Percentiles rank a stretch among this genome's conserved stretches.
These are phyloP conservation scores for Picea abies DNA, from an alignment of 83 land plant species.

Conservation along the genomic window DNA sequence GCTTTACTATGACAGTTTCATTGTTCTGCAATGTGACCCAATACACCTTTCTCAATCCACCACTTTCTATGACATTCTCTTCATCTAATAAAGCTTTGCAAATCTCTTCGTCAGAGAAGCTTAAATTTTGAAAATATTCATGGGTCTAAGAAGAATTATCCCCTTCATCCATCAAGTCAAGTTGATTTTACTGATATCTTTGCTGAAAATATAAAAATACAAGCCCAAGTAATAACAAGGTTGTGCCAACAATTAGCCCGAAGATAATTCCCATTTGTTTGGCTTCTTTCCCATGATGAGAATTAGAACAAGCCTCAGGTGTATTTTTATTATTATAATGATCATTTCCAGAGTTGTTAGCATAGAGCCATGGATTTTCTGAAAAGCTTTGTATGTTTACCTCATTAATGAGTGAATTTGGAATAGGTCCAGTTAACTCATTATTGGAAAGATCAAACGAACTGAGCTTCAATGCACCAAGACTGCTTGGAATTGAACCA, in stretches of 20 bases:
- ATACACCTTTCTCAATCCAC: slow-evolving; percentile 70
- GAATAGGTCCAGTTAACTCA: slow-evolving; percentile 57
- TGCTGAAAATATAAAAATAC: slow-evolving; percentile 12
- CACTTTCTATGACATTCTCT: slow-evolving; percentile 40
- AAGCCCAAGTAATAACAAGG: slow-evolving; percentile 21
- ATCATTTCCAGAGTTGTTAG: slow-evolving; percentile 24
- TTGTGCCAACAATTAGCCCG: slow-evolving; percentile 18
- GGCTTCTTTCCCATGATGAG: slow-evolving; percentile 16
- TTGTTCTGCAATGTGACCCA: slow-evolving; percentile 48
- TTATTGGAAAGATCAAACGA: slow-evolving; percentile 65
- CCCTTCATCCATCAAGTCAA: slow-evolving; percentile 15
- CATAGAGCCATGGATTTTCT: slow-evolving; percentile 55
- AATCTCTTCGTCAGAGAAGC: slow-evolving; percentile 46
- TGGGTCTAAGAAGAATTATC: slow-evolving; percentile 38
- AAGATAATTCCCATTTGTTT: slow-evolving; percentile 38
- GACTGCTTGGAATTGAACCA: slow-evolving; percentile 64
- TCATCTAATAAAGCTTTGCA: slow-evolving; percentile 25
- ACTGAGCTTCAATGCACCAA: slow-evolving; percentile 51
- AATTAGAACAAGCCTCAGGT: slow-evolving; percentile 30
- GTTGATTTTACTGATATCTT: slow-evolving; percentile 10
- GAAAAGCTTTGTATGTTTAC: slow-evolving; percentile 51
- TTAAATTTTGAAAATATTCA: slow-evolving; percentile 37
- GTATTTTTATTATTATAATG: neutral
- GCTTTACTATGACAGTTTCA: slow-evolving; percentile 63
- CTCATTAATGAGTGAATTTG: slow-evolving; percentile 43